Evolutionary conservation across 2,329 filamentous ascomycete genomes (phyloP), one percentile per base, ranked within the genome.

Genomic region (Trichoderma koningiopsis): DNA sequence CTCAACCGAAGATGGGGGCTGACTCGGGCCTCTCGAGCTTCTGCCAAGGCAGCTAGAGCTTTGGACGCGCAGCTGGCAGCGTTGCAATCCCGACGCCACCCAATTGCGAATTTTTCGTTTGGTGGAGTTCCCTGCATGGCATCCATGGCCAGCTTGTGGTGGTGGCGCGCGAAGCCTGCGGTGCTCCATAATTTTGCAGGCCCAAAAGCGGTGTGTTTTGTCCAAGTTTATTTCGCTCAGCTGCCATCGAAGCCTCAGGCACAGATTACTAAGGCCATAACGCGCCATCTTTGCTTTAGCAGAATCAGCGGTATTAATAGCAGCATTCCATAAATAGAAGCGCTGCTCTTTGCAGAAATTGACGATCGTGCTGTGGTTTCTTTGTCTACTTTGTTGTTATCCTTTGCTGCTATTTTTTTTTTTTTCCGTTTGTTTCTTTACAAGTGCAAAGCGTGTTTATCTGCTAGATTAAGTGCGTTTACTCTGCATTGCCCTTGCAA

Each of bases 31-130:
- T 29, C 6, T 57, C 33, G 27, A 66, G 52, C 22, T 35, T 22
- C 37, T 67, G 63, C 53, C 63, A 58, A 49, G 55, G 55, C 63
- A 59, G 11, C 33, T 14, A 43, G n/a, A 56, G 27, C 49, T 56
- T 64, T 31, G 29, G 53, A 22, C 49, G 43, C 4, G 19, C 37
- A 29, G 22, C 24, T 35, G 37, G 53, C 63, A 66, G 37, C 63
- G 63, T 49, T n/a, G 63, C 37, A 19, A 66, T 66, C 40, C 16
- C 22, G 55, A 59, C 63, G 55, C 63, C 63, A 66, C 63, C n/a
- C 55, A 27, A 49, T 10, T 47, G 37, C 5, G 31, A 43, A 22
- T 55, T 63, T 49, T 66, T 66, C 22, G 13, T 35, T 55, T 43
- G 35, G 63, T 67, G 63, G 63, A 67, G 63, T 58, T 55, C 63